Evolutionary conservation across 129 eudicot genomes (phyloP).

Genomic region (Calendula officinalis): DNA sequence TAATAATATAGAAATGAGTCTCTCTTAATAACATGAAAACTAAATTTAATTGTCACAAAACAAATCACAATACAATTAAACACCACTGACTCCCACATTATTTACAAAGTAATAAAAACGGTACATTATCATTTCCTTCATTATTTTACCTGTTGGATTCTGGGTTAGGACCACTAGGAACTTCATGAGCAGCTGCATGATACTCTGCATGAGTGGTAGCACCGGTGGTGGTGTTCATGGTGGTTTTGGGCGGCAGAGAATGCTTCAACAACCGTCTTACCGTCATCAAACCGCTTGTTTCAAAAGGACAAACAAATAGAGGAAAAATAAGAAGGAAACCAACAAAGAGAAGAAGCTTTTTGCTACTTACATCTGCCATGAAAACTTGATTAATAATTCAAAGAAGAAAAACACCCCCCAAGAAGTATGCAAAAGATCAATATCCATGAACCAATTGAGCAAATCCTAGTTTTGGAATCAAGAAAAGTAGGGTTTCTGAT

Average conservation of each 20-base stretch:
- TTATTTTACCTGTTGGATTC: slow-evolving; percentile 50
- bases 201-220: slow-evolving; percentile 28
- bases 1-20: not conserved
- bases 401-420: slow-evolving; percentile 45
- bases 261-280: slow-evolving; percentile 24
- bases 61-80: slow-evolving; percentile 26
- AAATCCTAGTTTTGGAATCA: slow-evolving; percentile 22
- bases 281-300: slow-evolving; percentile 2
- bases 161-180: slow-evolving; percentile 52
- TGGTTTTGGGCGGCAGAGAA: slow-evolving; percentile 23
- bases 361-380: slow-evolving; percentile 45
- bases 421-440: slow-evolving; percentile 45
- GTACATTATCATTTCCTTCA: slow-evolving; percentile 22
- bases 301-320: slow-evolving; percentile 25
- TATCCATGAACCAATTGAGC: slow-evolving; percentile 60
- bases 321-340: slow-evolving; percentile 38
- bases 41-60: slow-evolving; percentile 21
- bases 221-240: slow-evolving; percentile 2
- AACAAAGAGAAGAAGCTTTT: slow-evolving; percentile 37
- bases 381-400: slow-evolving; percentile 19
- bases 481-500: slow-evolving; percentile 27
- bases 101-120: not conserved
- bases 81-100: slow-evolving; percentile 17
- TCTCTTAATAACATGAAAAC: slow-evolving; percentile 5
- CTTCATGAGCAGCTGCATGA: slow-evolving; percentile 64